Evolutionary conservation across 371 early-diverging fungal species (phyloP).

Genomic region (Batkoa obscura): DNA sequence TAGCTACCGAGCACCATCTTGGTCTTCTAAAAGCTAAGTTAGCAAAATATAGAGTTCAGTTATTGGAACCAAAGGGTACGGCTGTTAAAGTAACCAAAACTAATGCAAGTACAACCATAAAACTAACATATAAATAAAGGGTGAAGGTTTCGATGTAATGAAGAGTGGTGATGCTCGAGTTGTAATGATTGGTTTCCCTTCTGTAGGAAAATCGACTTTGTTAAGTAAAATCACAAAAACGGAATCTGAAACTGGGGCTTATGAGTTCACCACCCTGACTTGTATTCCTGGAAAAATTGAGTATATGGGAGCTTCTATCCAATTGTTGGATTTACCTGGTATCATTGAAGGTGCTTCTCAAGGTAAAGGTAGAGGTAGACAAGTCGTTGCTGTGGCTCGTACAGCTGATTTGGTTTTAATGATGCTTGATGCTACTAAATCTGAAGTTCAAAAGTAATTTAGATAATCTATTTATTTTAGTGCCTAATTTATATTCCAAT

Average conservation of each 20-base stretch:
- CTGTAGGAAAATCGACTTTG: conserved; percentile 98
- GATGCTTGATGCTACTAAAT: conserved; percentile 97
- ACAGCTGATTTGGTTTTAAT: conserved; percentile 96
- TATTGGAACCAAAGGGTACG: conserved; percentile 67
- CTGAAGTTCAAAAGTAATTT: conserved; percentile 35
- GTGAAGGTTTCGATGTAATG: conserved; percentile 95
- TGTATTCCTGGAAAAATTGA: conserved; percentile 96
- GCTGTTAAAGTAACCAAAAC: conserved; percentile 37
- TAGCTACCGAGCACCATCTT: conserved; percentile 91
- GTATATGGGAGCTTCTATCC: conserved; percentile 96
- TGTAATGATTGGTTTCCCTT: conserved; percentile 98
- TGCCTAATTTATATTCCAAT: not conserved
- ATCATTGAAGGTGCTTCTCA: conserved; percentile 93
- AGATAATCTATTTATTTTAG: not conserved
- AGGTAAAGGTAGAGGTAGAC: conserved; percentile 56
- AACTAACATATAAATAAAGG: conserved; percentile 19
- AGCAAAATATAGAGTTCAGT: conserved; percentile 84
- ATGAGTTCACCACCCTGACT: conserved; percentile 99
- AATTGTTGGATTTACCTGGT: conserved; percentile 66
- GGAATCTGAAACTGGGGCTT: conserved; percentile 79
- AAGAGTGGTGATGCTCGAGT: conserved; percentile 97
- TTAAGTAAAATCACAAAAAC: conserved; percentile 90
- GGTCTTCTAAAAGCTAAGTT: conserved; percentile 94
- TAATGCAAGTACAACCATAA: not conserved
- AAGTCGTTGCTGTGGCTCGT: conserved; percentile 58